Evolutionary conservation across 2,329 filamentous ascomycete species (phyloP), one percentile per base, ranked within the genome.

Genomic region (Aspergillus calidoustus): DNA sequence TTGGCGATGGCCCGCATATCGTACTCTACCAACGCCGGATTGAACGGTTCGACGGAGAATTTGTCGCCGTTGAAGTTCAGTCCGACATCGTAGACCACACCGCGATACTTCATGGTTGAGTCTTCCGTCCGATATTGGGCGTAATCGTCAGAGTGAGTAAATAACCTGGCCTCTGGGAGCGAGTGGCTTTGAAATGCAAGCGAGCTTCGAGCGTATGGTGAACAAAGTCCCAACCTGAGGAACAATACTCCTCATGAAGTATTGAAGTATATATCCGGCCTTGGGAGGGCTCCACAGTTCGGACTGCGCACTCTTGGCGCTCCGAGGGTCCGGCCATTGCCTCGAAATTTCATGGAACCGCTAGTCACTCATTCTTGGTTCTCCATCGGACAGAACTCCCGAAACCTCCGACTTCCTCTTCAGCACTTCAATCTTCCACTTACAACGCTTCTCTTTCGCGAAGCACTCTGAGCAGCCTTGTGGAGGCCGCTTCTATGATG

Each of bases 11-110:
- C 8, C 11, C 19, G 46, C 63, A 63, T 65, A 17, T 65, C 63
- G 28, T 61, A 44, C n/a, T 65, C 38, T 7, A 63, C 63, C 17
- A 54, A 52, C n/a, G 58, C 51, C 5, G 52, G 55, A 30, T 60
- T 15, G 41, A 64, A 66, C 2, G 61, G 61, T n/a, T 65, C 61
- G 44, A 64, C 61, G 0, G 64, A 64, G 28, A 64, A 53, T 13
- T 48, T 54, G 6, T 43, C 7, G 23, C 41, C 61, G 4, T 3
- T 44, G 46, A 64, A 62, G 13, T 59, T 64, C 8, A 66, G 61
- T 2, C 64, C 64, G 49, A 66, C 61, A 41, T 64, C 64, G 46
- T 62, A 64, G 19, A 66, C 64, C 43, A 62, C 61, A 1, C 61
- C 64, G 31, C 59, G 46, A 38, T 65, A 62, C 11, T 64, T 66